These are phyloP conservation scores for Phytophthora podocarpi DNA, from an alignment of 352 stramenopile species.

Conservation along the genomic window DNA sequence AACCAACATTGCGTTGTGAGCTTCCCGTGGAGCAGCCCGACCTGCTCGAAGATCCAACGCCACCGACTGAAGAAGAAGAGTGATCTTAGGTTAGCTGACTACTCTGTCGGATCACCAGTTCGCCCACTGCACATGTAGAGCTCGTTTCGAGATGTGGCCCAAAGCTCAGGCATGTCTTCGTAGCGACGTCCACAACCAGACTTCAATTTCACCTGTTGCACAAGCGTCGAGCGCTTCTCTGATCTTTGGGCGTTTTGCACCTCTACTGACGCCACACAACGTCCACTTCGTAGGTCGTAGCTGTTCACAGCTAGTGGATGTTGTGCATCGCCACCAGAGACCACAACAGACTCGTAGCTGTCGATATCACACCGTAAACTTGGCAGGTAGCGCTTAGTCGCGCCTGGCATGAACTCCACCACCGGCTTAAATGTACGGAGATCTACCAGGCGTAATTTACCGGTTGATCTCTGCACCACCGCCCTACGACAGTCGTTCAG, in stretches of 20 bases:
- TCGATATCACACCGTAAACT: conserved; percentile 44
- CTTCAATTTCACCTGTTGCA: conserved; percentile 50
- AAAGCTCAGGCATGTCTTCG: conserved; percentile 37
- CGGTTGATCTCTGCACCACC: conserved; percentile 52
- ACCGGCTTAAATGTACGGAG: conserved; percentile 44
- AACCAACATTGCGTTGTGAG: conserved; percentile 56
- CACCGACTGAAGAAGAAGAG: conserved; percentile 57
- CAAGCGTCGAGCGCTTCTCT: conserved; percentile 14
- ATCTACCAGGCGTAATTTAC: conserved; percentile 52
- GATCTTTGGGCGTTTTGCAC: conserved; percentile 3
- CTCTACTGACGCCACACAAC: conserved; percentile 24
- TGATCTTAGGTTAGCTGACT: conserved; percentile 1
- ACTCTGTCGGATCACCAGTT: conserved; percentile 4
- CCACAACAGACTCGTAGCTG: conserved; percentile 41
- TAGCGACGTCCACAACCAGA: conserved; percentile 7
- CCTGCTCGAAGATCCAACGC: conserved; percentile 80
- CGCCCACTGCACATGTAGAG: conserved; percentile 39
- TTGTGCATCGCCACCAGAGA: conserved; percentile 33
- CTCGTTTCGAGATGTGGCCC: conserved; percentile 44
- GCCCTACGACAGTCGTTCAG: conserved; percentile 45
- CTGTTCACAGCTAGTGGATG: conserved; percentile 27
- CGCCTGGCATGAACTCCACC: conserved; percentile 38
- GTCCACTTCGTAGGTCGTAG: conserved; percentile 37
- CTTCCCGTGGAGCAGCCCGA: conserved; percentile 72
- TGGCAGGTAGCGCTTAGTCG: conserved; percentile 35